These are phyloP conservation scores for Lepidopterella palustris DNA, from an alignment of 495 filamentous ascomycete genomes.

Conservation along the genomic window DNA sequence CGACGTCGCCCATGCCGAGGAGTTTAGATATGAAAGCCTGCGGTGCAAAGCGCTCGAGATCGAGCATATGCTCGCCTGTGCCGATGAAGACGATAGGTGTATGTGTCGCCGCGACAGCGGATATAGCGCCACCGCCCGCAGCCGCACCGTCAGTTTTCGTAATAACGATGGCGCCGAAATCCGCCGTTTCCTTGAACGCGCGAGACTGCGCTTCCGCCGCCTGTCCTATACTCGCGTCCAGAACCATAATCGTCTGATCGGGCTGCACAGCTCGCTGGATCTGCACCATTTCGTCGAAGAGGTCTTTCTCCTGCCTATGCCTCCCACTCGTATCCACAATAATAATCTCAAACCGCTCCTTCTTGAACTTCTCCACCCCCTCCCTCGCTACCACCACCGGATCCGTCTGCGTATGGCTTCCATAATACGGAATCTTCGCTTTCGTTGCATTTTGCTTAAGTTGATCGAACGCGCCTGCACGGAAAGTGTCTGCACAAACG, in stretches of 20 bases:
- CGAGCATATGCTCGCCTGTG: conserved; percentile 94
- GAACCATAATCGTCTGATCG: conserved; percentile 96
- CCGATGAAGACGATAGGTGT: conserved; percentile 98
- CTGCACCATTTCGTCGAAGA: conserved; percentile 97
- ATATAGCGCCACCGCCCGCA: conserved; percentile 91
- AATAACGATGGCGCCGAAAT: conserved; percentile 98
- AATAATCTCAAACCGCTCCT: conserved; percentile 96
- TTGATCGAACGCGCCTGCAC: conserved; percentile 96
- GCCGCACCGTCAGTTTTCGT: conserved; percentile 98
- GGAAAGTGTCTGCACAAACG: conserved; percentile 97
- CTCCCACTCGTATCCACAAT: conserved; percentile 95
- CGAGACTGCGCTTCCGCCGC: conserved; percentile 88
- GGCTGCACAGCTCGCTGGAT: conserved; percentile 88
- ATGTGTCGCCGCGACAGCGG: conserved; percentile 92
- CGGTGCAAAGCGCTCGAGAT: conserved; percentile 87
- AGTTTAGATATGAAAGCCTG: conserved; percentile 87
- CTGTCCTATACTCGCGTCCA: conserved; percentile 94
- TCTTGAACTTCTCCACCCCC: conserved; percentile 98
- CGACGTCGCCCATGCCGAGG: conserved; percentile 95
- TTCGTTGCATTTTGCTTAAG: conserved; percentile 98
- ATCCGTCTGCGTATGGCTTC: conserved; percentile 90
- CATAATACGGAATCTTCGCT: conserved; percentile 98
- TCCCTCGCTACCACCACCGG: conserved; percentile 87
- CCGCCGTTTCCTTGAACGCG: conserved; percentile 95
- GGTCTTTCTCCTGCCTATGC: conserved; percentile 86